Percentiles rank a stretch among this genome's conserved stretches.
These are phyloP conservation scores for Eucalyptus melliodora DNA, from an alignment of 345 rosid species.

Conservation along the genomic window DNA sequence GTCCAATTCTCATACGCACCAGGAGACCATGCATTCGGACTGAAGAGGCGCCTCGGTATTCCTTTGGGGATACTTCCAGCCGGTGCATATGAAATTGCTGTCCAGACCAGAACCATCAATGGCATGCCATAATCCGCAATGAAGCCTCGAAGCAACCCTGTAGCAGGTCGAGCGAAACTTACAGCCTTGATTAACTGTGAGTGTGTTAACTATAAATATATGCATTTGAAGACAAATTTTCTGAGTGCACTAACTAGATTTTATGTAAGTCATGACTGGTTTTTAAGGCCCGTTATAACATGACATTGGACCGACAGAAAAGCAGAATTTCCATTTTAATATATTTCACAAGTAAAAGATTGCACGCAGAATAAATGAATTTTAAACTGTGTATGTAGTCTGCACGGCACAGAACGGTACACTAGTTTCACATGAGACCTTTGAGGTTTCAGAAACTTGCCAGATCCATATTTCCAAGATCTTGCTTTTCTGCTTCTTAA, in stretches of 20 bases:
- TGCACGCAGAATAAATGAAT: not conserved
- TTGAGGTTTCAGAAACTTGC: slow-evolving; percentile 12
- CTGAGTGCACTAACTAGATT: not conserved
- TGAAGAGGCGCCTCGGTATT: slow-evolving; percentile 87
- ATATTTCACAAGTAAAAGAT: not conserved
- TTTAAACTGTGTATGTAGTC: not conserved
- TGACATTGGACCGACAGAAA: not conserved
- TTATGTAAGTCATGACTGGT: not conserved
- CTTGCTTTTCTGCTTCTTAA: slow-evolving; percentile 79
- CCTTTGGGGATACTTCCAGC: slow-evolving; percentile 64
- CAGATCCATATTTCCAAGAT: slow-evolving; percentile 84
- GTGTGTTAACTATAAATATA: not conserved
- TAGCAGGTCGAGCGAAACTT: not conserved
- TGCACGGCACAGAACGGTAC: not conserved
- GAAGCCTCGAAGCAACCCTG: slow-evolving; percentile 75
- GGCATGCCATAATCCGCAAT: slow-evolving; percentile 95
- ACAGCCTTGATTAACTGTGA: not conserved
- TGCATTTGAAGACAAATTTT: not conserved
- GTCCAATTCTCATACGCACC: slow-evolving; percentile 90
- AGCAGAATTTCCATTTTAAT: not conserved
- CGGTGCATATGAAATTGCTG: slow-evolving; percentile 66
- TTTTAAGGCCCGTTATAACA: not conserved
- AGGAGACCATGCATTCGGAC: slow-evolving; percentile 96
- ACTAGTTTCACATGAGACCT: not conserved
- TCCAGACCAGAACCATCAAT: slow-evolving; percentile 85